Conservation (phyloP, 305 asterid species). For the Solanum hybrid region DNA sequence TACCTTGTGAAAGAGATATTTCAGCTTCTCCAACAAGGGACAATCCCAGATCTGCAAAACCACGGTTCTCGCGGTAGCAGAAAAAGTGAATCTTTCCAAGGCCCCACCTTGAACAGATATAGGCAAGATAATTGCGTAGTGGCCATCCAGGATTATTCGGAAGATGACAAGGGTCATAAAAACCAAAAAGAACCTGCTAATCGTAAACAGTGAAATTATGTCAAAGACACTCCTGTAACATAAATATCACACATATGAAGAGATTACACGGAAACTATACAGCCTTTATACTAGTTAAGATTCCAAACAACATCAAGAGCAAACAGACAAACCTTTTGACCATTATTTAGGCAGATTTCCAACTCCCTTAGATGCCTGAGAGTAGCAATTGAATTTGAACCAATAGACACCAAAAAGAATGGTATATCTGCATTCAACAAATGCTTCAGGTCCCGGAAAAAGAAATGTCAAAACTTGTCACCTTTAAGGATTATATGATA, state of each 20-base stretch:
- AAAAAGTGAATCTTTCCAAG: conserved; percentile 51
- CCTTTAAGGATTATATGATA: background rate
- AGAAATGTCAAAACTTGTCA: background rate
- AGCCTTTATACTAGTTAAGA: background rate
- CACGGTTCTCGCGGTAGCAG: conserved; percentile 85
- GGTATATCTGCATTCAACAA: conserved; percentile 51
- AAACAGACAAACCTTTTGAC: conserved; percentile 46
- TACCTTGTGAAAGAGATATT: conserved; percentile 63
- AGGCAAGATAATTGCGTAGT: conserved; percentile 67
- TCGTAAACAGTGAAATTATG: background rate
- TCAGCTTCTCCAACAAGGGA: conserved; percentile 82
- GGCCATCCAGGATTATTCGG: conserved; percentile 93
- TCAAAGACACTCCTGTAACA: background rate
- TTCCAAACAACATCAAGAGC: background rate
- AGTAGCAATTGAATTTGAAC: conserved; percentile 45
- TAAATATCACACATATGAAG: background rate
- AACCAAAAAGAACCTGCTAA: conserved; percentile 71
- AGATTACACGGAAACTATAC: background rate
- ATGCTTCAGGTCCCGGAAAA: conserved; percentile 10
- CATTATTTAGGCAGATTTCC: conserved; percentile 51
- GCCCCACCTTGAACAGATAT: conserved; percentile 58
- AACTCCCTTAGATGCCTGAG: conserved; percentile 49
- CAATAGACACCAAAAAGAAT: conserved; percentile 62
- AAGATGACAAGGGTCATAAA: conserved; percentile 80
- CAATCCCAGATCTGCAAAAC: conserved; percentile 62